These are phyloP conservation scores for Moesziomyces globuligerus DNA, from an alignment of 1,284 basidiomycete genomes.

Conservation along the genomic window DNA sequence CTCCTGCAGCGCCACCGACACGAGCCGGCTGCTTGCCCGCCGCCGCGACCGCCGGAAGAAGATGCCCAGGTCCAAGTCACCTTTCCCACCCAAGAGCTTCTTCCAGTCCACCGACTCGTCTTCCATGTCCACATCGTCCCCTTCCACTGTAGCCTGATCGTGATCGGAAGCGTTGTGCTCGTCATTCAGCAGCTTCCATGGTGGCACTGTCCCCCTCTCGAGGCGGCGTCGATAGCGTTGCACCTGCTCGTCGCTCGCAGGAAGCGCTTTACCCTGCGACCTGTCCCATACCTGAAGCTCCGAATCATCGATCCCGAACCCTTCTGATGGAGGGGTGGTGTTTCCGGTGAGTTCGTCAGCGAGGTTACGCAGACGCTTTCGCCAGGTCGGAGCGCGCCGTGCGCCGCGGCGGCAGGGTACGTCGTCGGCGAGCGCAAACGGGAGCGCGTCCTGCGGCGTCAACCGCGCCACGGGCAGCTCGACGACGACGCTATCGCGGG, in stretches of 20 bases:
- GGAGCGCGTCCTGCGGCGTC: slow-evolving; percentile 19
- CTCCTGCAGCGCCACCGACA: slow-evolving; percentile 23
- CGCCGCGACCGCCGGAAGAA: slow-evolving; percentile 12
- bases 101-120: not conserved
- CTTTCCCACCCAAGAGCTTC: slow-evolving; percentile 5
- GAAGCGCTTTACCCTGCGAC: slow-evolving; percentile 9
- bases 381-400: not conserved
- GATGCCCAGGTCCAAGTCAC: slow-evolving; percentile 23
- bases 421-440: slow-evolving; percentile 36
- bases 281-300: slow-evolving; percentile 22
- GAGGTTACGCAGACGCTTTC: not conserved
- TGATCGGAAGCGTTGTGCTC: not conserved
- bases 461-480: slow-evolving; percentile 20
- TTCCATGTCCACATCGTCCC: not conserved
- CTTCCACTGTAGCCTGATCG: slow-evolving; percentile 5
- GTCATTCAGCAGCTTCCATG: slow-evolving; percentile 26
- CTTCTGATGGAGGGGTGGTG: not conserved
- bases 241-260: slow-evolving; percentile 16
- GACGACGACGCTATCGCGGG: too few relatives aligned
- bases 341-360: not conserved
- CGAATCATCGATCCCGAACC: not conserved
- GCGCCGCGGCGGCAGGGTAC: slow-evolving; percentile 32
- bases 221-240: slow-evolving; percentile 4
- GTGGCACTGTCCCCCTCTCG: not conserved
- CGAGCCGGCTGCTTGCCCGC: slow-evolving; percentile 10